Percentiles rank a stretch among this genome's conserved stretches.
Conservation (phyloP, 805 yeast species). For the Debaryomyces maramus region DNA sequence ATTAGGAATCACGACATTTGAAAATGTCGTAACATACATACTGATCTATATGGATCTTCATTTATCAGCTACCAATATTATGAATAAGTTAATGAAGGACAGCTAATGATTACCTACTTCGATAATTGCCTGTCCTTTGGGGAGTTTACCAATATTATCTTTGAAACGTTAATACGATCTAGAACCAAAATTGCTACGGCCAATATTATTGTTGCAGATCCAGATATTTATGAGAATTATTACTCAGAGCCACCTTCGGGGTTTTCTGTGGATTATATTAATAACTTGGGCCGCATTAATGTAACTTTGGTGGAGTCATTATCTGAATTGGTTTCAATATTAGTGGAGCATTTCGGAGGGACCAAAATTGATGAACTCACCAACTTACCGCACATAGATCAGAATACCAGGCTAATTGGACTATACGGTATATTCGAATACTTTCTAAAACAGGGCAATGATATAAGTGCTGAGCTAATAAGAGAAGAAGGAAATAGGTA, state of each 20-base stretch:
- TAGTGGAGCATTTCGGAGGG: not conserved
- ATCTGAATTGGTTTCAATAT: conserved; percentile 5
- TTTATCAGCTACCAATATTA: not conserved
- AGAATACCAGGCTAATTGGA: conserved; percentile 5
- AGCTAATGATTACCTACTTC: conserved; percentile 10
- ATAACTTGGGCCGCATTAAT: conserved; percentile 4
- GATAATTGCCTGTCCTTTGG: conserved; percentile 9
- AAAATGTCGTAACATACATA: not conserved
- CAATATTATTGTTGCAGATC: conserved; percentile 10
- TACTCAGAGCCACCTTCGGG: not conserved
- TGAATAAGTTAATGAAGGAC: not conserved
- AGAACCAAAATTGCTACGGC: conserved; percentile 1
- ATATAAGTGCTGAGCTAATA: too few species aligned
- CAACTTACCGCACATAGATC: not conserved
- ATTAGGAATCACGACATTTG: not conserved
- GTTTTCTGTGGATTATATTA: conserved; percentile 2
- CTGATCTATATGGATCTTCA: too few species aligned
- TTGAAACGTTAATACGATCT: not conserved
- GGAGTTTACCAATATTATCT: conserved; percentile 7
- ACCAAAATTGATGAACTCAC: not conserved
- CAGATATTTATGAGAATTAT: conserved; percentile 2
- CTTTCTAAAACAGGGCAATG: conserved; percentile 1
- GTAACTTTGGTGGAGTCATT: conserved; percentile 11
- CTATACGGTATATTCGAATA: conserved; percentile 10
- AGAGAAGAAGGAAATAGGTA: not conserved